Evolutionary conservation across 1,284 basidiomycete species (phyloP), one percentile per base, ranked within the genome.

Genomic region (Laetiporus sulphureus): DNA sequence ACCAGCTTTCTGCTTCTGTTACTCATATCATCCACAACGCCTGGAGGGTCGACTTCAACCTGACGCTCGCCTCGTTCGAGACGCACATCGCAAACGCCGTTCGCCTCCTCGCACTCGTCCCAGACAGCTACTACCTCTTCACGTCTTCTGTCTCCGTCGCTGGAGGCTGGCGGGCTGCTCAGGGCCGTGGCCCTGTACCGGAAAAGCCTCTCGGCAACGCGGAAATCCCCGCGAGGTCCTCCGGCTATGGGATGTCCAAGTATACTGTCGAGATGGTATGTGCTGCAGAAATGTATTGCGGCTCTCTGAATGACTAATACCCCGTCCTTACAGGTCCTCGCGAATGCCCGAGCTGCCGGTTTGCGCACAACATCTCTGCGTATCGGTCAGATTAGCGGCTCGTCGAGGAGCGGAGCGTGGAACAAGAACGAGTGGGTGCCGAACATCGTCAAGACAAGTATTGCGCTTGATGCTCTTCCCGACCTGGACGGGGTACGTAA

Each of bases 391-490:
- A 53, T 74, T 18, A 60, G 59, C 27, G 69, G 71, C 3, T 44
- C 52, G 11, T 30, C 19, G 4, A 40, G 46, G 8, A 64, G 60
- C 42, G 71, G 72, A 1, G 56, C 56, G 13, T 73, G 72, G 72
- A 66, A 63, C 36, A 51, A 58, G 36, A 58, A 53, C 12, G 71
- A 75, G 36, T 73, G 70, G 69, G 53, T 72, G 6, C 70, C 71
- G 2, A 56, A 59, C 37, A 55, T 73, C 4, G 58, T 73, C 22
- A 61, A 65, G 42, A 63, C 62, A 0, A 59, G 59, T 15, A 32
- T 60, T 2, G 44, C 55, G 13, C 49, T 63, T 2, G 54, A 54
- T 3, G 55, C 41, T 7, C 41, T 68, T 3, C 63, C 63, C 5
- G 47, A 51, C 20, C 38, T 50, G 22, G 42, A 44, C 11, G 50